phyloP scores from a whole-genome alignment of 805 yeast species.

The Scheffersomyces ergatensis region DNA sequence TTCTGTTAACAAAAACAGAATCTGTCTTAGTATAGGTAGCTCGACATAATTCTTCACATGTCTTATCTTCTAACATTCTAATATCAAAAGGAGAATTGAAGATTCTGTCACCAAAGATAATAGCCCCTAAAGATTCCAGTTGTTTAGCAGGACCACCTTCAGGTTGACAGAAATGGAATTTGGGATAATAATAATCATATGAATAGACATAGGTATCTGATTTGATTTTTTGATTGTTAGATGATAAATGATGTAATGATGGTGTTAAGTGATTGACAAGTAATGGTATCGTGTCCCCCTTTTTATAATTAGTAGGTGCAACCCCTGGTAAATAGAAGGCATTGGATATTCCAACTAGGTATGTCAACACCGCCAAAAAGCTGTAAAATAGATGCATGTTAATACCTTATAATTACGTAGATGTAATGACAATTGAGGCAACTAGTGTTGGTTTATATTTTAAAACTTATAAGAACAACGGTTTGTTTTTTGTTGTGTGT shows the following conservation, averaged over 20 bases:
- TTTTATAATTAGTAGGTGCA: conserved; percentile 85
- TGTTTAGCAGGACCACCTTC: conserved; percentile 63
- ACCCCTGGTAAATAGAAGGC: conserved; percentile 95
- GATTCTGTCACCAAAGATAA: conserved; percentile 93
- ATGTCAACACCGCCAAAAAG: conserved; percentile 14
- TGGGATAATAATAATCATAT: conserved; percentile 79
- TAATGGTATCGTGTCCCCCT: conserved; percentile 71
- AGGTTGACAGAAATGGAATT: conserved; percentile 84
- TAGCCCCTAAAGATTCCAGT: conserved; percentile 87
- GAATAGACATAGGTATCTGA: conserved; percentile 63
- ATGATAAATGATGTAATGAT: conserved; percentile 42
- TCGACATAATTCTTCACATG: conserved; percentile 69
- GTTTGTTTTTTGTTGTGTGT: too few species aligned
- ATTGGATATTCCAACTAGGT: conserved; percentile 15
- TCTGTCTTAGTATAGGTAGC: conserved; percentile 61
- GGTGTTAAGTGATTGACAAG: conserved; percentile 92
- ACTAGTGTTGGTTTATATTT: too few species aligned
- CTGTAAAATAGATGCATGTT: conserved; percentile 8
- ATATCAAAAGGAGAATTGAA: conserved; percentile 87
- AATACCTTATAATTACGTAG: too few species aligned
- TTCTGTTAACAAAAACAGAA: conserved; percentile 70
- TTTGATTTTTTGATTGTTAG: conserved; percentile 24
- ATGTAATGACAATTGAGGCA: too few species aligned
- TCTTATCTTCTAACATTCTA: conserved; percentile 68
- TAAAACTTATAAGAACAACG: too few species aligned